Evolutionary conservation across 2,329 filamentous ascomycete species (phyloP).

Genomic region (Ceratocystis albifundus): DNA sequence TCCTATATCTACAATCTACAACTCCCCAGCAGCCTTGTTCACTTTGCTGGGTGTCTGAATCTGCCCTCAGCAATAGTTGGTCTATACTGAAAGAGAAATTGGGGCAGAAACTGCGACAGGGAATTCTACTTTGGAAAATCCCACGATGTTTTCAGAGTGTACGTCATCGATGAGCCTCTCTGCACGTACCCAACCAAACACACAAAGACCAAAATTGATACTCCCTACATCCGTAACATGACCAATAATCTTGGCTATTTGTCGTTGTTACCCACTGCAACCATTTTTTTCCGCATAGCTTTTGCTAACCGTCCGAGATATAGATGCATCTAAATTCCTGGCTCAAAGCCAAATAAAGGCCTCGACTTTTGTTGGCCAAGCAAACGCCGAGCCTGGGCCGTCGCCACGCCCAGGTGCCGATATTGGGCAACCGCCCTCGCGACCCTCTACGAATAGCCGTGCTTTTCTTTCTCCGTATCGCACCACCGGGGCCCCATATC

Average conservation of each 20-base stretch:
- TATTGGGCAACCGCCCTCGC: slow-evolving; percentile 17
- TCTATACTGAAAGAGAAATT: background rate
- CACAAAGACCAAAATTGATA: background rate
- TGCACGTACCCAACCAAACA: background rate
- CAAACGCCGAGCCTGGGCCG: slow-evolving; percentile 35
- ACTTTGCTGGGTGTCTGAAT: background rate
- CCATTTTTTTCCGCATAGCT: background rate
- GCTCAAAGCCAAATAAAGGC: slow-evolving; percentile 91
- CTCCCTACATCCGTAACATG: slow-evolving; percentile 14
- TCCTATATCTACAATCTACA: background rate
- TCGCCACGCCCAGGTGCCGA: slow-evolving; percentile 30
- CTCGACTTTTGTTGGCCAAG: slow-evolving; percentile 53
- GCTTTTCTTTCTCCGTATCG: slow-evolving; percentile 39
- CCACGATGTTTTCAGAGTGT: slow-evolving; percentile 64
- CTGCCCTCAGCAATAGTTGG: background rate
- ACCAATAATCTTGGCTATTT: slow-evolving; percentile 17
- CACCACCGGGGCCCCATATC: slow-evolving; percentile 62
- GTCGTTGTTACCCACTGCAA: background rate
- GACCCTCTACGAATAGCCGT: slow-evolving; percentile 29
- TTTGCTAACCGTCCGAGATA: slow-evolving; percentile 5
- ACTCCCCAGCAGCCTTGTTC: background rate
- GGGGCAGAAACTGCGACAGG: background rate
- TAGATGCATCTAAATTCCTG: slow-evolving; percentile 93
- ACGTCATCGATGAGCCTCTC: slow-evolving; percentile 33
- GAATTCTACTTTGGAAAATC: background rate